phyloP scores from a whole-genome alignment of 1,284 basidiomycete genomes.

The Ustilago trichophora region DNA sequence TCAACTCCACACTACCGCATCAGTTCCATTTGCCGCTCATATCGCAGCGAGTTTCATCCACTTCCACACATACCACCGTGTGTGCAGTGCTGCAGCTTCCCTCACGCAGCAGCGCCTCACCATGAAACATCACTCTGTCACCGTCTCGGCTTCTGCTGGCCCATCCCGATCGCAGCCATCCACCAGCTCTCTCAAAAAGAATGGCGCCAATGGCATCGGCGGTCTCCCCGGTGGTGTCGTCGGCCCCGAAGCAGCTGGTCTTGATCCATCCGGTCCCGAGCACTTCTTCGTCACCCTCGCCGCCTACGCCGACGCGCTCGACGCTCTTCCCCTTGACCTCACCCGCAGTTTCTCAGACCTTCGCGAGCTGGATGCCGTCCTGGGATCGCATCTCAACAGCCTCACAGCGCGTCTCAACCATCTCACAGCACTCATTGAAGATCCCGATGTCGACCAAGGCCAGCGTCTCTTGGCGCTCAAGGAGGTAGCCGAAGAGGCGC shows the following conservation, averaged over 20 bases:
- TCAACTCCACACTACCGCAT: too few relatives aligned
- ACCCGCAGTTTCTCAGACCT: constrained; percentile 94
- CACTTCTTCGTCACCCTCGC: constrained; percentile 60
- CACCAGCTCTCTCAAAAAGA: constrained; percentile 9
- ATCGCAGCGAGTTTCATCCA: too few relatives aligned
- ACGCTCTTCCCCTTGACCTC: constrained; percentile 90
- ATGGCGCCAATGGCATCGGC: constrained; percentile 20
- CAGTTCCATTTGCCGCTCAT: too few relatives aligned
- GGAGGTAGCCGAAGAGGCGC: constrained; percentile 92
- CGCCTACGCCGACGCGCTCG: constrained; percentile 78
- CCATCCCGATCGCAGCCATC: constrained; percentile 25
- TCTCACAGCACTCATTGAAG: constrained; percentile 68
- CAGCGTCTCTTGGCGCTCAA: constrained; percentile 85
- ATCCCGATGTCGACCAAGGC: constrained; percentile 75
- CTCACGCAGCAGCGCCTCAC: too few relatives aligned
- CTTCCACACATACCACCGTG: too few relatives aligned
- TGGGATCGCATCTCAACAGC: constrained; percentile 71
- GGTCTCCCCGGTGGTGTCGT: constrained; percentile 39
- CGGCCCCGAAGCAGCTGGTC: constrained; percentile 40
- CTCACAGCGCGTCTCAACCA: constrained; percentile 60
- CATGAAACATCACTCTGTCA: constrained; percentile 24
- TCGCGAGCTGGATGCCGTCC: constrained; percentile 95
- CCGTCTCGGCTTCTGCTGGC: constrained; percentile 17
- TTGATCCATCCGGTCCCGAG: constrained; percentile 42
- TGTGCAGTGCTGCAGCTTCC: too few relatives aligned